phyloP scores from a whole-genome alignment of 2,329 filamentous ascomycete genomes.

The Diaporthe longicolla region DNA sequence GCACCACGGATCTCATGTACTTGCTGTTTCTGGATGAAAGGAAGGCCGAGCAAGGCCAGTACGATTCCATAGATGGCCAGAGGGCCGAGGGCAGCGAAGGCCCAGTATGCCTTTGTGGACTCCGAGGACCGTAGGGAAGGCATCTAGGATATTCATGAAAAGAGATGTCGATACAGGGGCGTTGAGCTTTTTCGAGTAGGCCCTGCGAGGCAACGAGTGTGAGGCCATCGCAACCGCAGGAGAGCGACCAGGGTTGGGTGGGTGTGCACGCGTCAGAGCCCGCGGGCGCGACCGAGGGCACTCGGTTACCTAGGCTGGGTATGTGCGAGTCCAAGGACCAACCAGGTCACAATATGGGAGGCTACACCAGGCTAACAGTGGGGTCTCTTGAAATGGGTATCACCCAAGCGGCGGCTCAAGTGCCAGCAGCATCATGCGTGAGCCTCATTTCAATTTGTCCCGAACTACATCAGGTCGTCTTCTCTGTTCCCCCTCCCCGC shows the following conservation, averaged over 20 bases:
- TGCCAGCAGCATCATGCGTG: too few species aligned
- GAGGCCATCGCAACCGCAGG: constrained; percentile 15
- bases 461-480: too few species aligned
- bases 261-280: neutral
- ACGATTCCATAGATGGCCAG: constrained; percentile 77
- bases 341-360: too few species aligned
- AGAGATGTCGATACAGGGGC: neutral
- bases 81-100: constrained; percentile 64
- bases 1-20: constrained; percentile 48
- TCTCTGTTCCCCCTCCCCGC: too few species aligned
- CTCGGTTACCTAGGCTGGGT: too few species aligned
- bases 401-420: too few species aligned
- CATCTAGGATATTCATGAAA: constrained; percentile 17
- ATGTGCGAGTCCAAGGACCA: too few species aligned
- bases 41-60: constrained; percentile 75
- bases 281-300: neutral
- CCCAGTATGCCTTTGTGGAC: constrained; percentile 63
- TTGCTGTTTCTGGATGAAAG: constrained; percentile 85
- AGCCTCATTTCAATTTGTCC: too few species aligned
- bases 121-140: constrained; percentile 32
- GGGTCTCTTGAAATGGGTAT: neutral
- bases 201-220: neutral
- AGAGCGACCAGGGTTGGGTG: neutral
- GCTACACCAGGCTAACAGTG: neutral
- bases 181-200: neutral